These are phyloP conservation scores for Triticum urartu DNA, from an alignment of 176 grass and related monocot species.

Conservation along the genomic window DNA sequence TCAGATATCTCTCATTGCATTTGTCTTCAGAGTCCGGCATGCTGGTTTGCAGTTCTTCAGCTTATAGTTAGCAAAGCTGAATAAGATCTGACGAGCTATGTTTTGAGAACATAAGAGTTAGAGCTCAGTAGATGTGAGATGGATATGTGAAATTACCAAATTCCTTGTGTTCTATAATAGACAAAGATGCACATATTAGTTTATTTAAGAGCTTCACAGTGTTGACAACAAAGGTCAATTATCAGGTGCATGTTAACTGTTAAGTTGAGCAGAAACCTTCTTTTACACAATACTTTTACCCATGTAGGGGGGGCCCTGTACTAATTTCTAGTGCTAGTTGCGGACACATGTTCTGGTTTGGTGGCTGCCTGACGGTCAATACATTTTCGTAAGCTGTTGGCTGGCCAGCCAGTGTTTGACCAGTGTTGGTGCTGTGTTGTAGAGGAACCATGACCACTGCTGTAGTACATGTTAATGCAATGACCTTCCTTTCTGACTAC, in stretches of 20 bases:
- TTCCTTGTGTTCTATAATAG: neutral
- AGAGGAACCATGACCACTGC: neutral
- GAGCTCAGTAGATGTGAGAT: neutral
- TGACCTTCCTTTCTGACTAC: neutral
- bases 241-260: neutral
- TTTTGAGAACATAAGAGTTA: neutral
- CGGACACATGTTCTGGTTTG: neutral
- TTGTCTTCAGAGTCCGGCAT: neutral
- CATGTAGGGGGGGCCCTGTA: neutral
- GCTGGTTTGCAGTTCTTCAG: constrained; percentile 9
- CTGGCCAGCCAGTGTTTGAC: neutral
- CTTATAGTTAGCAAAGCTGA: neutral
- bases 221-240: neutral
- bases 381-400: neutral
- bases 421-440: neutral
- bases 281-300: neutral
- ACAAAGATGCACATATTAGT: neutral
- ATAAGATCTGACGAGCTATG: neutral
- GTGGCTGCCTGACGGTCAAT: neutral
- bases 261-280: neutral
- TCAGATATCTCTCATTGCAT: neutral
- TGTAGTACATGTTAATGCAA: neutral
- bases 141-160: neutral
- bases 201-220: neutral
- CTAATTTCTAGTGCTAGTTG: neutral